Evolutionary conservation across 192 early-diverging fungal genomes (phyloP), one percentile per base, ranked within the genome.

Genomic region (Phycomyces blakesleeanus): DNA sequence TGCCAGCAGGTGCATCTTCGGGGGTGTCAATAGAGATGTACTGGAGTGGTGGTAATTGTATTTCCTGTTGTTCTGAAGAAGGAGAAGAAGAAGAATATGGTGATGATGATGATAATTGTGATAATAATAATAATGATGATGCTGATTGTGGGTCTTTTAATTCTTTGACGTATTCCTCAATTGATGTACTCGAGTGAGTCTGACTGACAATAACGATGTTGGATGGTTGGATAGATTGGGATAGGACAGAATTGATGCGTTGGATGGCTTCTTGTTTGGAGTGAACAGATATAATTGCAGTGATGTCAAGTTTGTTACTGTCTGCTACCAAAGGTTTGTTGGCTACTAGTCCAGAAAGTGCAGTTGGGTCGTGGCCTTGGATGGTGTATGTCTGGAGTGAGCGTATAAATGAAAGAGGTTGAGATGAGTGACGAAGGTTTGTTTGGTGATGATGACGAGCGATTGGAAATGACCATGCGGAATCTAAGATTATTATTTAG

Each of bases 231-330:
- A 40, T 18, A 1, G 11, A n/a, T 44, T 49, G 51, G 18, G 16
- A n/a, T 6, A 51, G 29, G 16, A 61, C 26, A 22, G n/a, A 15
- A 18, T 61, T 16, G 16, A 61, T 14, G 6, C 38, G n/a, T n/a
- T n/a, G 49, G 10, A 29, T 14, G 34, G 51, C 29, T n/a, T 39
- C 20, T 11, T 61, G 38, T 18, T 61, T 51, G 16, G 59, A 61
- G 21, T 61, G 37, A 18, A 61, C n/a, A 29, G 59, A 20, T 11
- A 61, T 22, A 10, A 50, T 50, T 16, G 49, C 9, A 9, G 49
- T 50, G 21, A 50, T 50, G 5, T 50, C 49, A 50, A 20, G 29
- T 3, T 34, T 38, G 10, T 1, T 57, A n/a, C n/a, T n/a, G n/a
- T n/a, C n/a, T n/a, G n/a, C n/a, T n/a, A n/a, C n/a, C 16, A 15